Conservation (phyloP, 1,284 basidiomycete species). For the Pascua sp. region DNA sequence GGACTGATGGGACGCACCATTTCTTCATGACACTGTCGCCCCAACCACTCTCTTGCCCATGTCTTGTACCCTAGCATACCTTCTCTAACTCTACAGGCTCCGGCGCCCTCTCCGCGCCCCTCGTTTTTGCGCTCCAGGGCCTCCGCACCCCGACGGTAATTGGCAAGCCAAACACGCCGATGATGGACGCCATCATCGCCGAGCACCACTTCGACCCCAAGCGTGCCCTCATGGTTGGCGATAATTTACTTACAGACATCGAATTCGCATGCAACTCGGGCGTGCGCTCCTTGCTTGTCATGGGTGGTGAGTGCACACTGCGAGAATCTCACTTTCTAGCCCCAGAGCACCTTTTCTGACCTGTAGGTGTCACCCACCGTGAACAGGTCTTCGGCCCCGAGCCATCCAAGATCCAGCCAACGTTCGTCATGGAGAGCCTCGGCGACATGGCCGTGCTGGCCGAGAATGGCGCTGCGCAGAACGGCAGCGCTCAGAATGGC, state of each 20-base stretch:
- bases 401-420: slow-evolving; percentile 68
- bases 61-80: not conserved
- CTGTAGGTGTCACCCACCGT: slow-evolving; percentile 68
- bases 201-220: slow-evolving; percentile 84
- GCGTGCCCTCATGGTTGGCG: slow-evolving; percentile 90
- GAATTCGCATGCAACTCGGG: slow-evolving; percentile 83
- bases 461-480: too few species aligned
- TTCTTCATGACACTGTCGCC: not conserved
- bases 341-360: too few species aligned
- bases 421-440: slow-evolving; percentile 72
- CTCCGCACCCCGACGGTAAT: slow-evolving; percentile 69
- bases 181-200: slow-evolving; percentile 94
- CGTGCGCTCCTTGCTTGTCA: slow-evolving; percentile 79
- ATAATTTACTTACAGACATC: slow-evolving; percentile 85
- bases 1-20: too few species aligned
- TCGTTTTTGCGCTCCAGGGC: slow-evolving; percentile 65
- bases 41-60: not conserved
- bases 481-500: too few species aligned
- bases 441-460: slow-evolving; percentile 61
- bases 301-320: too few species aligned
- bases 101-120: slow-evolving; percentile 76
- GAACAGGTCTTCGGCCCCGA: slow-evolving; percentile 68
- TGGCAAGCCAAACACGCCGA: slow-evolving; percentile 86
- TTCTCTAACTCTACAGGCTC: too few species aligned
- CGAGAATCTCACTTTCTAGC: too few species aligned